phyloP scores from a whole-genome alignment of 2,329 filamentous ascomycete genomes.

The Paracoccidioides brasiliensis region DNA sequence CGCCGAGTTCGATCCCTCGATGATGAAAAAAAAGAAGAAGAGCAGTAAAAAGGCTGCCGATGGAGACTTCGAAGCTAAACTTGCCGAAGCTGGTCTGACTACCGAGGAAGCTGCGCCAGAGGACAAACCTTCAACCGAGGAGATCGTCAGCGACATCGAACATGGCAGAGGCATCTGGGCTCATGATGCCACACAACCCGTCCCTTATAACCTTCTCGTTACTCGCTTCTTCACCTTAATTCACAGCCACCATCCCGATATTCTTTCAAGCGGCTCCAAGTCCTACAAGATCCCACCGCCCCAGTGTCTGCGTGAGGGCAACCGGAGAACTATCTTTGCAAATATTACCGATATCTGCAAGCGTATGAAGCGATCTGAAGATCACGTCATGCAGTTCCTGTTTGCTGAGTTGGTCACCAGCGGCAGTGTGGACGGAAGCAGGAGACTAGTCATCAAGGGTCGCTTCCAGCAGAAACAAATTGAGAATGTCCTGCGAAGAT shows the following conservation, averaged over 20 bases:
- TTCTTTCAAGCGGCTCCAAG: slow-evolving; percentile 75
- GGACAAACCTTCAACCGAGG: slow-evolving; percentile 43
- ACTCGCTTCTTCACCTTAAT: slow-evolving; percentile 89
- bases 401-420: slow-evolving; percentile 97
- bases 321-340: slow-evolving; percentile 99
- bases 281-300: slow-evolving; percentile 99
- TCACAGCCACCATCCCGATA: slow-evolving; percentile 91
- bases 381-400: slow-evolving; percentile 93
- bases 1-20: slow-evolving; percentile 51
- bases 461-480: slow-evolving; percentile 99
- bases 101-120: slow-evolving; percentile 47
- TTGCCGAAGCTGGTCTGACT: slow-evolving; percentile 46
- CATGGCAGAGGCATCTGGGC: slow-evolving; percentile 82
- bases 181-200: slow-evolving; percentile 63
- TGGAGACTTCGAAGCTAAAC: slow-evolving; percentile 55
- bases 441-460: slow-evolving; percentile 95
- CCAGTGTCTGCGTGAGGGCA: slow-evolving; percentile 97
- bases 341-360: slow-evolving; percentile 99
- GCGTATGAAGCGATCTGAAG: slow-evolving; percentile 97
- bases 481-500: slow-evolving; percentile 90
- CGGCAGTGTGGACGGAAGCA: slow-evolving; percentile 84
- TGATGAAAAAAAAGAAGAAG: slow-evolving; percentile 76
- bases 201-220: slow-evolving; percentile 76
- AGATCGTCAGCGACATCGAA: slow-evolving; percentile 57
- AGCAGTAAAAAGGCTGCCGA: slow-evolving; percentile 44